These are phyloP conservation scores for Nigrospora oryzae DNA, from an alignment of 2,329 filamentous ascomycete genomes.

Conservation along the genomic window DNA sequence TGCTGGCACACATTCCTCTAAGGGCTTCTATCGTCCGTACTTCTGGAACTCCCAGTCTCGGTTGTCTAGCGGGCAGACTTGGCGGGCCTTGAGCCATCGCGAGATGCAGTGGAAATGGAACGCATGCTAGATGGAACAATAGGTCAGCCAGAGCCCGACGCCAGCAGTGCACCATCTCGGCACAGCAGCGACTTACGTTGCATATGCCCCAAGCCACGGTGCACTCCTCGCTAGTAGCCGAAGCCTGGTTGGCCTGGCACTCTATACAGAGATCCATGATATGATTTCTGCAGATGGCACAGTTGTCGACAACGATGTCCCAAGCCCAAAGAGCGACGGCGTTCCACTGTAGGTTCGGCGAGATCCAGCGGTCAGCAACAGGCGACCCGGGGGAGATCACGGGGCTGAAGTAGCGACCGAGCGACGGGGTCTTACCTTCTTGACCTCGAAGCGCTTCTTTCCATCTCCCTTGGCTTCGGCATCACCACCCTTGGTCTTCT, in stretches of 20 bases:
- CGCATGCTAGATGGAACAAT: conserved; percentile 59
- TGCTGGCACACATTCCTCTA: background rate
- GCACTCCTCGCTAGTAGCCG: conserved; percentile 93
- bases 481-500: conserved; percentile 33
- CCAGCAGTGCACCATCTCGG: background rate
- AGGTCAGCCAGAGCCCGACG: conserved; percentile 22
- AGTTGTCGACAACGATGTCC: conserved; percentile 99
- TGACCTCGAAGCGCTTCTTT: conserved; percentile 97
- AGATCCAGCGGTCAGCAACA: background rate
- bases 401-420: no score
- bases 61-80: conserved; percentile 96
- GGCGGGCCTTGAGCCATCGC: conserved; percentile 96
- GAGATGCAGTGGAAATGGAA: conserved; percentile 99
- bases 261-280: conserved; percentile 99
- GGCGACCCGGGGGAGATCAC: background rate
- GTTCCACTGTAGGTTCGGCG: conserved; percentile 67
- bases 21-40: conserved; percentile 58
- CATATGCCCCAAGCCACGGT: conserved; percentile 99
- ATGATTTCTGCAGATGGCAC: conserved; percentile 97
- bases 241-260: conserved; percentile 97
- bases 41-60: conserved; percentile 99
- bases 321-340: conserved; percentile 97
- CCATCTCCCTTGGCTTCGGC: conserved; percentile 50
- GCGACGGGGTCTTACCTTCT: conserved; percentile 62
- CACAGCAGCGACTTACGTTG: conserved; percentile 61